Conservation (phyloP, 2,329 filamentous ascomycete genomes). For the Amauroascus niger region DNA sequence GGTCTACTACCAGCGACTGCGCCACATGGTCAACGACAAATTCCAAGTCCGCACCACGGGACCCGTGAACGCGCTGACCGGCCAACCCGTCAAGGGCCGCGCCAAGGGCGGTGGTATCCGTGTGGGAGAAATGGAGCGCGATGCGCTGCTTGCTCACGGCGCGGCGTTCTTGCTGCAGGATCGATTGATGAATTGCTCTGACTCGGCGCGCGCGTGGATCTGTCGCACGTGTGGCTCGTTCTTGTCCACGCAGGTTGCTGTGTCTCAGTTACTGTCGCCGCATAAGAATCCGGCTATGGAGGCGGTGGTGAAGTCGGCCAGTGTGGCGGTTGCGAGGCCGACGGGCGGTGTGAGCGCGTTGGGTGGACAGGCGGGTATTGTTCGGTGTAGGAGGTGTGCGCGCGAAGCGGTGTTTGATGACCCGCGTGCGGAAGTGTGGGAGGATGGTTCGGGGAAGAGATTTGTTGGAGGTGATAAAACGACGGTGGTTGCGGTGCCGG, state of each 20-base stretch:
- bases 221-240: conserved; percentile 86
- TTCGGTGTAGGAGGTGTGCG: conserved; percentile 73
- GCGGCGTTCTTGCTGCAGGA: conserved; percentile 93
- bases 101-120: conserved; percentile 96
- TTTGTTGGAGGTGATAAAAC: conserved; percentile 87
- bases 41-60: conserved; percentile 96
- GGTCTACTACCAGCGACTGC: conserved; percentile 93
- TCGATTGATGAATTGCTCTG: conserved; percentile 91
- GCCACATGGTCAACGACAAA: conserved; percentile 99
- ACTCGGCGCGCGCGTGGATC: conserved; percentile 82
- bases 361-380: conserved; percentile 50
- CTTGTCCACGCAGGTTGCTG: conserved; percentile 61
- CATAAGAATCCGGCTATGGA: conserved; percentile 18
- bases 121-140: conserved; percentile 98
- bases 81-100: conserved; percentile 93
- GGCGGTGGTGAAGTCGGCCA: conserved; percentile 15
- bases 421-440: conserved; percentile 69
- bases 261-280: conserved; percentile 22
- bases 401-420: conserved; percentile 51
- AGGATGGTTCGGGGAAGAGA: conserved; percentile 73
- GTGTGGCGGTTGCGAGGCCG: conserved; percentile 41
- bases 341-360: conserved; percentile 50
- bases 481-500: conserved; percentile 82
- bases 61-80: conserved; percentile 78
- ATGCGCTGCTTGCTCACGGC: conserved; percentile 87